Evolutionary conservation across 495 filamentous ascomycete species (phyloP).

Genomic region (Amniculicola lignicola): DNA sequence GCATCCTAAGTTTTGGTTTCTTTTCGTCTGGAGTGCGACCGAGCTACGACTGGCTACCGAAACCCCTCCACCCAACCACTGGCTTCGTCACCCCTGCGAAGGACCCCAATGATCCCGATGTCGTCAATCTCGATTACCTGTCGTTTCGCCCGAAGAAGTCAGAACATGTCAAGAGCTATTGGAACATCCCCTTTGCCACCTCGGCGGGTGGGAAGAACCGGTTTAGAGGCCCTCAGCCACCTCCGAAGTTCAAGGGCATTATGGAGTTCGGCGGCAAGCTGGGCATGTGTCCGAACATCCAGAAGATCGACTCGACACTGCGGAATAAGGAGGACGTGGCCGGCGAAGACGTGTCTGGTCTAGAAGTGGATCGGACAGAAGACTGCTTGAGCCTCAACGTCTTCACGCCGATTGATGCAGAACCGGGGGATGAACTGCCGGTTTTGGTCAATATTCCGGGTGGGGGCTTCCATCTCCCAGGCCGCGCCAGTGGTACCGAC

Average conservation of each 20-base stretch:
- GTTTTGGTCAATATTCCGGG: slow-evolving; percentile 15
- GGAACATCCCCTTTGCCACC: slow-evolving; percentile 24
- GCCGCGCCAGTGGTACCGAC: slow-evolving; percentile 5
- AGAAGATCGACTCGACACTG: slow-evolving; percentile 19
- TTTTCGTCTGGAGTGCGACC: background rate
- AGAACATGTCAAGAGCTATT: slow-evolving; percentile 6
- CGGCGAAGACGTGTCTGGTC: slow-evolving; percentile 3
- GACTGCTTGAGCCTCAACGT: slow-evolving; percentile 26
- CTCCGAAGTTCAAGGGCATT: background rate
- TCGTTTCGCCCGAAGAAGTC: slow-evolving; percentile 9
- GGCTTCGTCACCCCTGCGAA: slow-evolving; percentile 2
- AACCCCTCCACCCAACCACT: background rate
- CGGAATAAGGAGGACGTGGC: slow-evolving; percentile 13
- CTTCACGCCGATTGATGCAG: slow-evolving; percentile 16
- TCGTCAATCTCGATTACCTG: slow-evolving; percentile 21
- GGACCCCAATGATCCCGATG: slow-evolving; percentile 11
- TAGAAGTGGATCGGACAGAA: slow-evolving; percentile 11
- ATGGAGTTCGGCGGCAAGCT: slow-evolving; percentile 17
- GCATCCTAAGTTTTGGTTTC: background rate
- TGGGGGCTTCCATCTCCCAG: slow-evolving; percentile 20
- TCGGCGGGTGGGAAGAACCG: slow-evolving; percentile 12
- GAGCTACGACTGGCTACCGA: background rate
- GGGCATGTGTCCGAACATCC: slow-evolving; percentile 21
- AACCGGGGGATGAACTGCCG: slow-evolving; percentile 20
- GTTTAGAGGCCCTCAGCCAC: slow-evolving; percentile 19